Conservation (phyloP, 352 stramenopile species). For the Globisporangium viniferum region DNA sequence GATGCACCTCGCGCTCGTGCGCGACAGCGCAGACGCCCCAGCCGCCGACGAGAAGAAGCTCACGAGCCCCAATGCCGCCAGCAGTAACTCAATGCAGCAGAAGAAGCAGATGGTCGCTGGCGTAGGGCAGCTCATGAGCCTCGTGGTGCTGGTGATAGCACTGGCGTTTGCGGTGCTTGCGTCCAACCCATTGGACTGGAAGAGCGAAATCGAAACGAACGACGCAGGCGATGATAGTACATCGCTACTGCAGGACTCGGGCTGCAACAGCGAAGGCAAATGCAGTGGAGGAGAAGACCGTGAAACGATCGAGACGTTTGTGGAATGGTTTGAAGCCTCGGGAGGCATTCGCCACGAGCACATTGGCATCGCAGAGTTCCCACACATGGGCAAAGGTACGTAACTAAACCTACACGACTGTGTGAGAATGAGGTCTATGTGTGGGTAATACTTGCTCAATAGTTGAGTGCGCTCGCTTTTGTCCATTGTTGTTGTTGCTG, state of each 20-base stretch:
- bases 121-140: constrained; percentile 4
- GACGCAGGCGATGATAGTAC: not conserved
- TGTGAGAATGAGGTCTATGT: too few species aligned
- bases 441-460: too few species aligned
- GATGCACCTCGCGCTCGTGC: not conserved
- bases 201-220: not conserved
- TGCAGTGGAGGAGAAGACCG: not conserved
- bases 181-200: constrained; percentile 5
- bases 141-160: not conserved
- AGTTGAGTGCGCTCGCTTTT: too few species aligned
- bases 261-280: not conserved
- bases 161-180: constrained; percentile 9
- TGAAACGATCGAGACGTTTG: constrained; percentile 23
- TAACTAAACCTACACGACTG: too few species aligned
- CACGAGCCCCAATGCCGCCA: not conserved
- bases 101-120: constrained; percentile 8
- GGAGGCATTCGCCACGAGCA: constrained; percentile 24
- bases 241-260: not conserved
- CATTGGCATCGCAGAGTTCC: constrained; percentile 28
- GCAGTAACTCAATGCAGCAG: not conserved
- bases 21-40: not conserved
- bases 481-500: not conserved
- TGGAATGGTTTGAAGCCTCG: constrained; percentile 39
- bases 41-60: not conserved
- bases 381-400: constrained; percentile 33